Conservation (phyloP, 495 filamentous ascomycete genomes). For the Saxophila tyrrhenica region DNA sequence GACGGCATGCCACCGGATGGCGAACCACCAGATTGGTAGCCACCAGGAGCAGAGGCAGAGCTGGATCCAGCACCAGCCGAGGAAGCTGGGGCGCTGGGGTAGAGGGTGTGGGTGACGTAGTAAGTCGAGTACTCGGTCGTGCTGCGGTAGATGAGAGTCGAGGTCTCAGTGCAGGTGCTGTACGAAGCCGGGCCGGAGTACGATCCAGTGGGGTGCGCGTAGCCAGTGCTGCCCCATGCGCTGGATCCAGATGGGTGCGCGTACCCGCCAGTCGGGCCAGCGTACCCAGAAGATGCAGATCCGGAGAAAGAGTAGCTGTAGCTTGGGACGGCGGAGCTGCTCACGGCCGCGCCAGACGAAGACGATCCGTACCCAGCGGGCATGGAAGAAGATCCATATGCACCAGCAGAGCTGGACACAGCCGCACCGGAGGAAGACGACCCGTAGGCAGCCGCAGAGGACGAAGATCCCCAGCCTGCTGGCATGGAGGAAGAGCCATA, state of each 20-base stretch:
- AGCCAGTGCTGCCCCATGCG: background rate
- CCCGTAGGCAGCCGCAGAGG: background rate
- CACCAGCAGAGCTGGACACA: background rate
- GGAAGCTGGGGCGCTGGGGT: background rate
- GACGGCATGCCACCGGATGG: background rate
- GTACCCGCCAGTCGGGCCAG: background rate
- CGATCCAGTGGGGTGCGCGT: background rate
- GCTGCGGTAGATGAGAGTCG: slow-evolving; percentile 1
- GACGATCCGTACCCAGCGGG: background rate
- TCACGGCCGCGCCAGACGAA: no score
- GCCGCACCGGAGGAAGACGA: background rate
- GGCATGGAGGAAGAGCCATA: background rate
- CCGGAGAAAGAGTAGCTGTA: background rate
- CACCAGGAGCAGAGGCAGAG: background rate
- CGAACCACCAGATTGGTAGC: background rate
- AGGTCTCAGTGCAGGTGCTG: background rate
- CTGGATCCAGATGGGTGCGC: background rate
- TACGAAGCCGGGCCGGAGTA: background rate
- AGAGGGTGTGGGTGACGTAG: background rate
- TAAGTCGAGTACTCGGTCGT: background rate
- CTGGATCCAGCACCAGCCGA: slow-evolving; percentile 8
- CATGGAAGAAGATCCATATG: background rate
- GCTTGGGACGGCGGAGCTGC: background rate
- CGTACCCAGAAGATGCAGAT: background rate
- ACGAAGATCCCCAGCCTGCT: background rate